These are phyloP conservation scores for Metschnikowia sp. DNA, from an alignment of 805 yeast genomes.

Conservation along the genomic window DNA sequence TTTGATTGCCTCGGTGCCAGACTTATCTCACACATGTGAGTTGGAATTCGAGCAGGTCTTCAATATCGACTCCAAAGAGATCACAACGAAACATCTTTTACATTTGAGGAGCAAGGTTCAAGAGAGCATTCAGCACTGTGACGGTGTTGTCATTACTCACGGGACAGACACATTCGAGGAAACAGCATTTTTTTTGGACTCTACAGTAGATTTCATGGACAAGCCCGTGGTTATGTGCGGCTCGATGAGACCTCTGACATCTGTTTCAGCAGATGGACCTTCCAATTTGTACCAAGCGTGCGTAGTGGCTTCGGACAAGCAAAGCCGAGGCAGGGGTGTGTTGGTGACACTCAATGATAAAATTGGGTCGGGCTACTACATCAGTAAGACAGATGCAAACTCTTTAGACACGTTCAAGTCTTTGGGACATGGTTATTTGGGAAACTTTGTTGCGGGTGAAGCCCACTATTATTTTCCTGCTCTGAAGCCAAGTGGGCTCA, in stretches of 20 bases:
- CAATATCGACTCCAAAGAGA: conserved; percentile 59
- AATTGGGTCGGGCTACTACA: conserved; percentile 66
- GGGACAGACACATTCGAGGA: conserved; percentile 73
- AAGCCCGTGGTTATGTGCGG: conserved; percentile 69
- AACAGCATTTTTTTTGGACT: conserved; percentile 61
- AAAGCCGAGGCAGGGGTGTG: conserved; percentile 55
- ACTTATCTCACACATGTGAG: conserved; percentile 49
- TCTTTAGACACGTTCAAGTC: conserved; percentile 66
- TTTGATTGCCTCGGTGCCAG: conserved; percentile 49
- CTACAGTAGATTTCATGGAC: conserved; percentile 32
- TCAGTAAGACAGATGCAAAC: conserved; percentile 68
- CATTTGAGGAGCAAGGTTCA: conserved; percentile 46
- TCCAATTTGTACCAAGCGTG: conserved; percentile 71
- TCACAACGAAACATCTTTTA: conserved; percentile 44
- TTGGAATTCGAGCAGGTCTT: conserved; percentile 61
- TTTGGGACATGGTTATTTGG: conserved; percentile 67
- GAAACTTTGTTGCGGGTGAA: conserved; percentile 64
- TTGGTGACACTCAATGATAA: conserved; percentile 65
- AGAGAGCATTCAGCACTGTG: conserved; percentile 42
- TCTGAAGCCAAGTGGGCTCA: conserved; percentile 50
- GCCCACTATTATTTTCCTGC: conserved; percentile 65
- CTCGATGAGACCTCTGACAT: conserved; percentile 71
- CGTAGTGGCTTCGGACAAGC: conserved; percentile 52
- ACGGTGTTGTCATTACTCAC: conserved; percentile 64
- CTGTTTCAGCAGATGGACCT: conserved; percentile 69